phyloP scores from a whole-genome alignment of 208 protist genomes.

The Ichthyophonus hoferi region DNA sequence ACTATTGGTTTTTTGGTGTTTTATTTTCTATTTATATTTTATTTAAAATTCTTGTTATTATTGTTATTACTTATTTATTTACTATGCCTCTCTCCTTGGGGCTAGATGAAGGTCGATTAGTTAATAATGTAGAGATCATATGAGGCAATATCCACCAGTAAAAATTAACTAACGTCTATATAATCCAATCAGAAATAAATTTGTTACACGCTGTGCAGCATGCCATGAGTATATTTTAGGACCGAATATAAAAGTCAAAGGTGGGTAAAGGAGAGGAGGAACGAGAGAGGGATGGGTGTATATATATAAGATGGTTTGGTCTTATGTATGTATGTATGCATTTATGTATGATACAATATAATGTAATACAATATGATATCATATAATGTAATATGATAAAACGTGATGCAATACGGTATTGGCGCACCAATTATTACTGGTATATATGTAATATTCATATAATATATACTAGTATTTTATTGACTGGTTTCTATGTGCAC shows the following conservation, averaged over 20 bases:
- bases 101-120: too few species aligned
- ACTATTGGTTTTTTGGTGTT: too few species aligned
- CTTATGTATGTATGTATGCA: background rate
- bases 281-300: too few species aligned
- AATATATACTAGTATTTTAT: too few species aligned
- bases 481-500: too few species aligned
- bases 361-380: background rate
- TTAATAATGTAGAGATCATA: too few species aligned
- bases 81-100: too few species aligned
- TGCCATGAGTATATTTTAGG: background rate
- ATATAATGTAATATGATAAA: background rate
- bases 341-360: background rate
- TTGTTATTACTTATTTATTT: too few species aligned
- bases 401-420: background rate
- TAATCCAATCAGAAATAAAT: background rate
- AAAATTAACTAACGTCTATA: background rate
- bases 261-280: too few species aligned
- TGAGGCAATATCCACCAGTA: too few species aligned
- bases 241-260: background rate
- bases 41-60: background rate
- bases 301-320: too few species aligned
- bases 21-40: background rate
- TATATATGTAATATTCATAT: too few species aligned
- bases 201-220: background rate
- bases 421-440: background rate